phyloP scores from a whole-genome alignment of 306 rosid species.

The Cicer cuneatum region DNA sequence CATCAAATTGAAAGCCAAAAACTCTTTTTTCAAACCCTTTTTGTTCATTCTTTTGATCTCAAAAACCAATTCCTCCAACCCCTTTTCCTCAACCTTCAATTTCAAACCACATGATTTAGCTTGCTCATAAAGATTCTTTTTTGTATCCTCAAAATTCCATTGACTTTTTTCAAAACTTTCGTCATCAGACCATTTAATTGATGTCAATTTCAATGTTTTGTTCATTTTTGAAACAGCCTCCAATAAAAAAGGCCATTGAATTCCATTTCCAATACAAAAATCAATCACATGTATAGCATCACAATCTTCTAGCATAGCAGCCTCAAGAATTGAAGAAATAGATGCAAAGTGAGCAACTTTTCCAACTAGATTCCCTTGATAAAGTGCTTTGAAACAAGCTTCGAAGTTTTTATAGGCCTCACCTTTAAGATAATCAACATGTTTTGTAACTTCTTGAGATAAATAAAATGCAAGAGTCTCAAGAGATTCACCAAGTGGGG shows the following conservation, averaged over 20 bases:
- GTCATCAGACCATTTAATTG: conserved; percentile 52
- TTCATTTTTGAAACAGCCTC: conserved; percentile 47
- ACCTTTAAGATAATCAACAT: conserved; percentile 51
- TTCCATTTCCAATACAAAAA: conserved; percentile 57
- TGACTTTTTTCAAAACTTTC: conserved; percentile 30
- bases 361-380: conserved; percentile 57
- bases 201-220: conserved; percentile 59
- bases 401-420: conserved; percentile 56
- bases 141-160: conserved; percentile 55
- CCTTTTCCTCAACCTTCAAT: conserved; percentile 58
- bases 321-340: conserved; percentile 60
- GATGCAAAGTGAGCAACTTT: conserved; percentile 63
- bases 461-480: conserved; percentile 63
- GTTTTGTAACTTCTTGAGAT: conserved; percentile 44
- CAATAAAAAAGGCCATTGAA: conserved; percentile 59
- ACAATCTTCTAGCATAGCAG: conserved; percentile 57
- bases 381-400: conserved; percentile 47
- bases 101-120: conserved; percentile 58
- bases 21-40: conserved; percentile 49
- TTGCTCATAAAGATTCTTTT: conserved; percentile 48
- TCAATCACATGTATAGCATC: conserved; percentile 60
- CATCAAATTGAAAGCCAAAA: conserved; percentile 64
- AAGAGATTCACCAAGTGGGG: conserved; percentile 54
- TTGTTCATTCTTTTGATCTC: conserved; percentile 55
- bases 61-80: conserved; percentile 51